Percentiles rank a stretch among this genome's conserved stretches.
phyloP scores from a whole-genome alignment of 306 rosid species.

The Lathyrus sativus region DNA sequence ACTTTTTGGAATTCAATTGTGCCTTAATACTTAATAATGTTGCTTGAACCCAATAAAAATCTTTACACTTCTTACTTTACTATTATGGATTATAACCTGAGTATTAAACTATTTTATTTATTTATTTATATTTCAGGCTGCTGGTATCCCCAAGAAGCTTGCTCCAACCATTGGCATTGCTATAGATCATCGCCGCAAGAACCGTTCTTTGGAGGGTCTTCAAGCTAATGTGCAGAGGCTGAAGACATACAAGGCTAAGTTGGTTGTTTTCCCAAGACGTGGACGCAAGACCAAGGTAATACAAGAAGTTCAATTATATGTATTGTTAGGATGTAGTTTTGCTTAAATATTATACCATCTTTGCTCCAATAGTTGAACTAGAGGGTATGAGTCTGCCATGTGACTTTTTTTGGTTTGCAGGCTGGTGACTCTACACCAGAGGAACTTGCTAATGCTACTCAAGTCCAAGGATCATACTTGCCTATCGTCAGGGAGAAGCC shows the following conservation, averaged over 20 bases:
- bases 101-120: neutral
- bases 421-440: conserved; percentile 61
- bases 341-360: neutral
- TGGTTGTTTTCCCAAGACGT: conserved; percentile 75
- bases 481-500: conserved; percentile 56
- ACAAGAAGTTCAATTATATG: neutral
- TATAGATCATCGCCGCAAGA: conserved; percentile 69
- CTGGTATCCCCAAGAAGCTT: conserved; percentile 68
- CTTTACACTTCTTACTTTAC: no score
- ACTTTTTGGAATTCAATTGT: no score
- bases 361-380: neutral
- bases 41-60: no score
- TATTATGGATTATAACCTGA: no score
- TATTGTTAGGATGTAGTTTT: neutral
- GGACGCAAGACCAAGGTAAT: conserved; percentile 63
- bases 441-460: conserved; percentile 67
- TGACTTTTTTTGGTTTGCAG: conserved; percentile 18
- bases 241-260: conserved; percentile 72
- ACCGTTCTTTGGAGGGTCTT: conserved; percentile 59
- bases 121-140: conserved; percentile 46
- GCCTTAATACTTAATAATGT: no score
- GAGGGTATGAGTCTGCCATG: neutral
- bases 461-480: conserved; percentile 58
- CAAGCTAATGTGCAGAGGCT: conserved; percentile 67
- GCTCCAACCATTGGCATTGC: conserved; percentile 72